Evolutionary conservation across 345 rosid genomes (phyloP), one percentile per base, ranked within the genome.

Genomic region (Lepidium aucheri): DNA sequence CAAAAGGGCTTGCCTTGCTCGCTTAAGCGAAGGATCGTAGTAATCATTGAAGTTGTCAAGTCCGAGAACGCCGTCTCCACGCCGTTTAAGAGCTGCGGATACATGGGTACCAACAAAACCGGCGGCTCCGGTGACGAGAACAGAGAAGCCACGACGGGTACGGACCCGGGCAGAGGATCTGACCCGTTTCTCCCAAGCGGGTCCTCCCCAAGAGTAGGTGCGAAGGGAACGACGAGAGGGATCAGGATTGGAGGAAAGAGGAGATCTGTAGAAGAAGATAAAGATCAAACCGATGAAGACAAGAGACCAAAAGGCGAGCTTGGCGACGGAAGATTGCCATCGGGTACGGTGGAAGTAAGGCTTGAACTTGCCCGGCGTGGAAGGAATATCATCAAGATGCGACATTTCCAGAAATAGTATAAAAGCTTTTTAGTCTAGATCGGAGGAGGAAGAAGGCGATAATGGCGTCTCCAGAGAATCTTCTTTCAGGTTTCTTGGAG

Each of bases 311-410:
- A 93, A 85, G 68, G 97, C 81, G 75, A 93, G 92, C 78, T 90
- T 93, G 9, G 86, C 83, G 8, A 84, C 58, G 7, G 95, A 87
- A 8, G 91, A 86, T 62, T 88, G 98, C 89, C 91, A 85, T 45
- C 91, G 74, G 12, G 80, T 18, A 12, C 92, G 82, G 76, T 75
- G 78, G 32, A 77, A 56, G 74, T 83, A 87, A 0, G 95, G 74
- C 96, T 93, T 93, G 91, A 93, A 93, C 73, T 93, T 93, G 39
- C 91, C 98, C 0, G 95, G 91, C 12, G 97, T 87, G 5, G 97
- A 89, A 4, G 98, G 95, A 32, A 54, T 78, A 67, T 86, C 73
- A 69, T 89, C 91, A 60, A 78, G 95, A 81, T 85, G 92, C 32
- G 89, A 85, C 86, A 82, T 82, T 26, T 26, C 6, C 30, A 26